phyloP scores from a whole-genome alignment of 306 rosid genomes.

The Dicorynia guianensis region DNA sequence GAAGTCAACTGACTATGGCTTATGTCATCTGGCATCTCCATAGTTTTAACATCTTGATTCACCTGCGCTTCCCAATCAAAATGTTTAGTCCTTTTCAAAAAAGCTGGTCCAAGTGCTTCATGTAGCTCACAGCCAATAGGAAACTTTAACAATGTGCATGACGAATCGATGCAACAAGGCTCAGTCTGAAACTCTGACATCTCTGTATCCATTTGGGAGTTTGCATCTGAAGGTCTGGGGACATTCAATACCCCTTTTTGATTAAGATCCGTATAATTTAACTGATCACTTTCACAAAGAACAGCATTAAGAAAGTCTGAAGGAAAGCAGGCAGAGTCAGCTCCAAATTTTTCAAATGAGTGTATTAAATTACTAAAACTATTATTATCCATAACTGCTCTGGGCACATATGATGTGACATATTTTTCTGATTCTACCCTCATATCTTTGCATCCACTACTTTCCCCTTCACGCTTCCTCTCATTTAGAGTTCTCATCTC shows the following conservation, averaged over 20 bases:
- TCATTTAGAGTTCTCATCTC: slow-evolving; percentile 49
- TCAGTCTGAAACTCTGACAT: slow-evolving; percentile 48
- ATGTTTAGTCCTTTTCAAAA: slow-evolving; percentile 58
- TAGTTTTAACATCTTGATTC: slow-evolving; percentile 53
- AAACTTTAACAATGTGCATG: slow-evolving; percentile 60
- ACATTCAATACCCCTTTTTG: slow-evolving; percentile 46
- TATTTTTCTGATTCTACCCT: slow-evolving; percentile 43
- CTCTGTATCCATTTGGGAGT: slow-evolving; percentile 47
- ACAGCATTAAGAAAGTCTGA: slow-evolving; percentile 52
- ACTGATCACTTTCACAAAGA: slow-evolving; percentile 54
- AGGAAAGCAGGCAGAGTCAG: slow-evolving; percentile 59
- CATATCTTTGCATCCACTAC: slow-evolving; percentile 60
- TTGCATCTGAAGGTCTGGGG: slow-evolving; percentile 52
- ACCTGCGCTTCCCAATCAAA: slow-evolving; percentile 56
- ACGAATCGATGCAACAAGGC: slow-evolving; percentile 49
- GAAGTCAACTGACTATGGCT: slow-evolving; percentile 72
- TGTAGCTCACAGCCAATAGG: slow-evolving; percentile 97
- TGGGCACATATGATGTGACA: slow-evolving; percentile 37
- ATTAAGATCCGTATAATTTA: slow-evolving; percentile 38
- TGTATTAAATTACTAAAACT: slow-evolving; percentile 35
- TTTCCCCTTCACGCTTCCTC: slow-evolving; percentile 56
- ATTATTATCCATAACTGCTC: slow-evolving; percentile 39
- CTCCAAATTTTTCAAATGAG: slow-evolving; percentile 53
- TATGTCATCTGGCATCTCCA: slow-evolving; percentile 58
- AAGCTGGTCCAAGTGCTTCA: slow-evolving; percentile 94